phyloP scores from a whole-genome alignment of 2,329 filamentous ascomycete genomes.

The Onygenales sp. region DNA sequence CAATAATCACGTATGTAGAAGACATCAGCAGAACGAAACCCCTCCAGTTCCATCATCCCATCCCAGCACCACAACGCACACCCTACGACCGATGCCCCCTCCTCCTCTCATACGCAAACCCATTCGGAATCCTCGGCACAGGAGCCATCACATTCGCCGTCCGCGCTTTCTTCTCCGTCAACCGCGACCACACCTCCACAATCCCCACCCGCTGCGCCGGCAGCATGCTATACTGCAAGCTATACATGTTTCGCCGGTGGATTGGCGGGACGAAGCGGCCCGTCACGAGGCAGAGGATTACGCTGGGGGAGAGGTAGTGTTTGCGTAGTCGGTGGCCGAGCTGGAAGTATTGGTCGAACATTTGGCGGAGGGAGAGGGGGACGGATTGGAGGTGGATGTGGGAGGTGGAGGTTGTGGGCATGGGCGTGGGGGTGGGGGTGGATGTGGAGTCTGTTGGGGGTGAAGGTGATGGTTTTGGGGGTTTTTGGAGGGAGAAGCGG shows the following conservation, averaged over 20 bases:
- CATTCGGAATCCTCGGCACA: slow-evolving; percentile 22
- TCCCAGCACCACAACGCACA: not conserved
- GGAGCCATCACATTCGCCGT: slow-evolving; percentile 17
- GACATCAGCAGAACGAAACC: not conserved
- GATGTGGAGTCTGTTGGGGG: slow-evolving; percentile 21
- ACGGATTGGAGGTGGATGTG: slow-evolving; percentile 87
- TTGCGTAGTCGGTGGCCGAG: slow-evolving; percentile 85
- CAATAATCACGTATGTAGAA: not conserved
- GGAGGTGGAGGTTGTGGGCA: slow-evolving; percentile 53
- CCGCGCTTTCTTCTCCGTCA: slow-evolving; percentile 43
- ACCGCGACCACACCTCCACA: slow-evolving; percentile 71
- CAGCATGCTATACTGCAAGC: slow-evolving; percentile 95
- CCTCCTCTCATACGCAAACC: slow-evolving; percentile 25
- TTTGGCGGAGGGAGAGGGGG: slow-evolving; percentile 79
- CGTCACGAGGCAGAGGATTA: slow-evolving; percentile 77
- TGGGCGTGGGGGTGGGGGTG: slow-evolving; percentile 44
- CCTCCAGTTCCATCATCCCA: not conserved
- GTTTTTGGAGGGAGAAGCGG: slow-evolving; percentile 79
- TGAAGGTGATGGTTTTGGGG: slow-evolving; percentile 36
- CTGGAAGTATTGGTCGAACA: slow-evolving; percentile 97
- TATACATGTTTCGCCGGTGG: slow-evolving; percentile 88
- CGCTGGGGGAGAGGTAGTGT: slow-evolving; percentile 84
- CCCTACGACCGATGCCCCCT: slow-evolving; percentile 22
- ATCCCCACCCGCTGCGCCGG: slow-evolving; percentile 72
- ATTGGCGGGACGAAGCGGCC: slow-evolving; percentile 93